Evolutionary conservation across 495 filamentous ascomycete species (phyloP).

Genomic region (Annulohypoxylon maeteangense): DNA sequence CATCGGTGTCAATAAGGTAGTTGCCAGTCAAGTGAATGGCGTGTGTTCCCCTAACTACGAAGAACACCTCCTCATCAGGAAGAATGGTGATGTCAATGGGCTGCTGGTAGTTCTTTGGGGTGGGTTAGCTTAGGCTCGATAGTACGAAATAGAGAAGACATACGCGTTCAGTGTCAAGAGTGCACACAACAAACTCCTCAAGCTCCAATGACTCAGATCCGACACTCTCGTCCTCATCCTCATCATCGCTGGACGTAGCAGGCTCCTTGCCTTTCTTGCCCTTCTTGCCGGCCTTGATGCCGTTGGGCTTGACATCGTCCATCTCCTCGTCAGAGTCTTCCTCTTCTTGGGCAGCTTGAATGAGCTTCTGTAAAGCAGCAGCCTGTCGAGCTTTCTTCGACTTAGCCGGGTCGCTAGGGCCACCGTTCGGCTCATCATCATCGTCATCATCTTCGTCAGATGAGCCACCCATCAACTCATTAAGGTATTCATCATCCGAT

Average conservation of each 20-base stretch:
- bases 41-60: conserved; percentile 90
- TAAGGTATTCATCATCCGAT: conserved; percentile 65
- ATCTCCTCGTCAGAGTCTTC: conserved; percentile 68
- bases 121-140: conserved; percentile 47
- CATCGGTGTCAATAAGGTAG: conserved; percentile 73
- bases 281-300: conserved; percentile 68
- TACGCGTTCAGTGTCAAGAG: conserved; percentile 79
- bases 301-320: conserved; percentile 67
- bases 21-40: conserved; percentile 93
- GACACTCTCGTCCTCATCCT: conserved; percentile 70
- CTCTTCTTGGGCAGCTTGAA: conserved; percentile 67
- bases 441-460: conserved; percentile 64
- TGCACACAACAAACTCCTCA: conserved; percentile 93
- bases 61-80: conserved; percentile 88
- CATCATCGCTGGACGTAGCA: conserved; percentile 72
- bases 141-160: conserved; percentile 21
- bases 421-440: conserved; percentile 81
- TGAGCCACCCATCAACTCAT: conserved; percentile 55
- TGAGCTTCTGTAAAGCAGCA: conserved; percentile 76
- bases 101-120: conserved; percentile 85
- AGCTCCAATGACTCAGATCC: conserved; percentile 58
- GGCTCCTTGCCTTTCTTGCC: conserved; percentile 88
- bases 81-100: conserved; percentile 89
- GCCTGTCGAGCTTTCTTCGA: conserved; percentile 81
- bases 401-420: conserved; percentile 89